Base-by-base conservation (phyloP, 768 basidiomycete species). In the Mycena metata region DNA sequence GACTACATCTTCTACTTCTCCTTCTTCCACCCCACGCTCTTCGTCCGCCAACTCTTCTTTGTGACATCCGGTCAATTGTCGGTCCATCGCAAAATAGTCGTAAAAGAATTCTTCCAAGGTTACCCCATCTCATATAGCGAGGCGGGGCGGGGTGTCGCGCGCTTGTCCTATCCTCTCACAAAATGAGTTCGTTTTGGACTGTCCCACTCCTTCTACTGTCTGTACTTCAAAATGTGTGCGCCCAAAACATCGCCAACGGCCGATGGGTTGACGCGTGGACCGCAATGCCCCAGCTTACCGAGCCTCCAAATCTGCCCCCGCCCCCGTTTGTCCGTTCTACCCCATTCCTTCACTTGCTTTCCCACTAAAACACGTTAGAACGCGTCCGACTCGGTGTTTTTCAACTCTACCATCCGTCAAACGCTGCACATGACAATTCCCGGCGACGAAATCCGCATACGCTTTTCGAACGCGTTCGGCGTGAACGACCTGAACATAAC, bases 401-500 rank as follows among this genome's bases (percentile, higher is more conserved):
- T 66, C 60, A 83, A 88, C 72, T 75, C 81, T 15, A 86, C 85
- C 19, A 79, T 88, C 66, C 83, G 86, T 0, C 85, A 86, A 71
- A 86, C 85, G 3, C 68, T 88, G 6, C 83, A 83, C 63, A 79
- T 83, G 65, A 80, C 84, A 7, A 72, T 83, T 56, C 81, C 78
- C 23, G 81, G 79, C 17, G 66, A 76, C 11, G 76, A 78, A 26
- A 81, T 86, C 67, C 83, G 85, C 30, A 54, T 88, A n/a, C 80
- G 82, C 35, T 76, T 88, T 60, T 85, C 84, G 57, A 88, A 88
- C 72, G 81, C 78, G 16, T 88, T 88, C 64, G 85, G 85, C 5
- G 72, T 74, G 2, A 81, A 78, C 36, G 76, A 81, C 60, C 76
- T 86, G 16, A 79, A 80, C 43, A 84, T 86, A 60, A 84, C 82